Evolutionary conservation across 2,329 filamentous ascomycete species (phyloP).

Genomic region (Fusarium kyushuense): DNA sequence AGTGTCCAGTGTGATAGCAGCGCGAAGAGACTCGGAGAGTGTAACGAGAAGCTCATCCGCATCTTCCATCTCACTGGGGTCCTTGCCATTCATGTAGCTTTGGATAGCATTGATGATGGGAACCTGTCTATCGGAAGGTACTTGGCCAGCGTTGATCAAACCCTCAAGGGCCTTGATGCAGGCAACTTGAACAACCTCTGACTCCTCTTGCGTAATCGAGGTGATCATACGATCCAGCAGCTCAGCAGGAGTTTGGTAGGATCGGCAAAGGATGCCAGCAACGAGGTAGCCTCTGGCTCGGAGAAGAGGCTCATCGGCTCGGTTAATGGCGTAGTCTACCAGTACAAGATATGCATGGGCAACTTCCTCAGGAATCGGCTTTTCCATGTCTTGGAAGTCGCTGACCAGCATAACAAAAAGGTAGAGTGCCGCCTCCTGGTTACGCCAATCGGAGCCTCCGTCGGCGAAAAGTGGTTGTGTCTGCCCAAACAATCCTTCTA

Average conservation of each 20-base stretch:
- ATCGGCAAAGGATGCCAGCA: slow-evolving; percentile 81
- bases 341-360: slow-evolving; percentile 82
- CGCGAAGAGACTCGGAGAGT: slow-evolving; percentile 85
- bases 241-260: slow-evolving; percentile 71
- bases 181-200: slow-evolving; percentile 91
- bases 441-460: slow-evolving; percentile 65
- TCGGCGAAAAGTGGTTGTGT: slow-evolving; percentile 78
- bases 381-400: slow-evolving; percentile 84
- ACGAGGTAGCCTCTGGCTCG: slow-evolving; percentile 89
- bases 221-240: slow-evolving; percentile 80
- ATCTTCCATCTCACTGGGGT: slow-evolving; percentile 85
- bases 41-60: slow-evolving; percentile 93
- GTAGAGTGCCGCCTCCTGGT: slow-evolving; percentile 84
- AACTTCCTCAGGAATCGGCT: slow-evolving; percentile 75
- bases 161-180: slow-evolving; percentile 88
- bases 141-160: slow-evolving; percentile 67
- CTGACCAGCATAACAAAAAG: slow-evolving; percentile 85
- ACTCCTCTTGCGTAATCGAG: slow-evolving; percentile 78
- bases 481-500: slow-evolving; percentile 83
- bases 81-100: slow-evolving; percentile 82
- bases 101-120: slow-evolving; percentile 72
- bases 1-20: slow-evolving; percentile 84
- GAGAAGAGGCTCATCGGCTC: slow-evolving; percentile 78
- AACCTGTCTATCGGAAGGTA: slow-evolving; percentile 68
- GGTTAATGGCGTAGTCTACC: slow-evolving; percentile 80